These are phyloP conservation scores for Blastobotrys mokoenaii DNA, from an alignment of 805 yeast species.

Conservation along the genomic window DNA sequence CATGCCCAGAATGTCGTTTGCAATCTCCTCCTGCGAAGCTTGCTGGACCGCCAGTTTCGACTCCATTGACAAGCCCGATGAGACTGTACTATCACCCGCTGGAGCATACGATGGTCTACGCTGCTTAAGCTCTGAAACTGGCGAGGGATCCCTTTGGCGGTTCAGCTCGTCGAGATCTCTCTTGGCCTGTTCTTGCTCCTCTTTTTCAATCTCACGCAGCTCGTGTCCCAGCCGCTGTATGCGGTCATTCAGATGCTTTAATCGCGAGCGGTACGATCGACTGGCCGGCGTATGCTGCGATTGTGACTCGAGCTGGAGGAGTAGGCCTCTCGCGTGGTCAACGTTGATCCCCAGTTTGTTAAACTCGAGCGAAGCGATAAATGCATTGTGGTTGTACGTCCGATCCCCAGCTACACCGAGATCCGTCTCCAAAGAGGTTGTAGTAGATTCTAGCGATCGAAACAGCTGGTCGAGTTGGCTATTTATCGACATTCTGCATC, in stretches of 20 bases:
- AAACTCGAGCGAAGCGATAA: constrained; percentile 13
- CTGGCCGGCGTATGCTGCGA: not conserved
- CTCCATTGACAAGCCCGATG: constrained; percentile 10
- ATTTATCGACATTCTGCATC: too few relatives aligned
- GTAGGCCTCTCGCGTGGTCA: constrained; percentile 15
- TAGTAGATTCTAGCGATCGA: not conserved
- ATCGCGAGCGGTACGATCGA: constrained; percentile 1
- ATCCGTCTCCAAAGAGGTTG: not conserved
- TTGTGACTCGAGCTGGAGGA: constrained; percentile 15
- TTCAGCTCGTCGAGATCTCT: too few relatives aligned
- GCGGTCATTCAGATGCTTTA: constrained; percentile 12
- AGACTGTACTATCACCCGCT: not conserved
- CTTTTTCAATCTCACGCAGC: constrained; percentile 1
- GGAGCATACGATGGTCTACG: constrained; percentile 1
- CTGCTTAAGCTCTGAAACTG: not conserved
- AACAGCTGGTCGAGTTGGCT: constrained; percentile 1
- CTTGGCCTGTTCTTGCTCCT: not conserved
- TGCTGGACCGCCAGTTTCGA: constrained; percentile 23
- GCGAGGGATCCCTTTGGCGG: not conserved
- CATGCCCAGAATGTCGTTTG: constrained; percentile 41
- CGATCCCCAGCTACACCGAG: not conserved
- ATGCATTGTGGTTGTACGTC: constrained; percentile 9
- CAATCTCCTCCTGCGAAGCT: constrained; percentile 37
- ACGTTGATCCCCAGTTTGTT: constrained; percentile 13
- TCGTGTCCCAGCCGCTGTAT: constrained; percentile 8